These are phyloP conservation scores for Talaromyces marneffei DNA, from an alignment of 2,329 filamentous ascomycete genomes.

Conservation along the genomic window DNA sequence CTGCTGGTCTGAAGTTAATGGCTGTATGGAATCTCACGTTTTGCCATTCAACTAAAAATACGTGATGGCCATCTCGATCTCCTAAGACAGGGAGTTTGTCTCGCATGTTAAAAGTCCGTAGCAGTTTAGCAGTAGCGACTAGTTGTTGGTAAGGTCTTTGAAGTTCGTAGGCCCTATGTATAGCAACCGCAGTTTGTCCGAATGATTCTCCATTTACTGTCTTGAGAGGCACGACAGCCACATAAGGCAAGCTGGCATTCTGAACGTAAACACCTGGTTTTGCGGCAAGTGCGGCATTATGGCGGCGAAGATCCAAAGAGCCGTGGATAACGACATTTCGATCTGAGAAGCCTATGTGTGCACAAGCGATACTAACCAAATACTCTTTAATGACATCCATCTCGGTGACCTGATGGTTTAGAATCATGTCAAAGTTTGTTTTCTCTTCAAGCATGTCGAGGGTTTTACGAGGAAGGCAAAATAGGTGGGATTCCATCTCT, in stretches of 20 bases:
- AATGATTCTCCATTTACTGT: neutral
- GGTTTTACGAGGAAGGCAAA: neutral
- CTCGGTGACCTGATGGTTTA: neutral
- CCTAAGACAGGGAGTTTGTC: neutral
- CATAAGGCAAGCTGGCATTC: conserved; percentile 2
- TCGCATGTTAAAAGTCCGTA: neutral
- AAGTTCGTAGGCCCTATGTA: neutral
- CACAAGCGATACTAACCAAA: neutral
- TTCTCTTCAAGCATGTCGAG: neutral
- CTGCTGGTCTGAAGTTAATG: conserved; percentile 1
- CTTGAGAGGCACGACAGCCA: neutral
- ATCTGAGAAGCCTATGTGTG: neutral
- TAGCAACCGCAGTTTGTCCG: neutral
- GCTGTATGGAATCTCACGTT: neutral
- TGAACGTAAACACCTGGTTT: neutral
- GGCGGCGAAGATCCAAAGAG: neutral
- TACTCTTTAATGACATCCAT: conserved; percentile 6
- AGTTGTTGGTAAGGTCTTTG: neutral
- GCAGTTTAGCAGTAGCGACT: neutral
- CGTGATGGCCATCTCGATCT: neutral
- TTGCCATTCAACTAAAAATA: neutral
- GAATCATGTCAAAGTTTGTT: neutral
- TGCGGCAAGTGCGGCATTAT: neutral
- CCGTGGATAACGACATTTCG: neutral
- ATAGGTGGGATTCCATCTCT: neutral